phyloP scores from a whole-genome alignment of 495 filamentous ascomycete genomes.

The Geopyxis carbonaria region DNA sequence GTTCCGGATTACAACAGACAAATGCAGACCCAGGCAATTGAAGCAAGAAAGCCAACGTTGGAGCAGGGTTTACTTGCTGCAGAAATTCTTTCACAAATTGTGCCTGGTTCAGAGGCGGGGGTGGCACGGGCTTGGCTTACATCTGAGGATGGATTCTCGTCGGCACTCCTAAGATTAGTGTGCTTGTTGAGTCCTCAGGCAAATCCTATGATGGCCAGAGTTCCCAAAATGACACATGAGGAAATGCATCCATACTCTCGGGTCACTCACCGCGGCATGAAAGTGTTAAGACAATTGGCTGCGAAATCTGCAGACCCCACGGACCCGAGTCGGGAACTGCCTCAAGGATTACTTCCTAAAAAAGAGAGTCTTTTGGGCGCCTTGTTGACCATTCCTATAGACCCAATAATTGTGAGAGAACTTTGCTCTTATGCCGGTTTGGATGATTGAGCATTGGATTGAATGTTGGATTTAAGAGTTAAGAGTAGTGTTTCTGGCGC shows the following conservation, averaged over 20 bases:
- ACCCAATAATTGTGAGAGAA: constrained; percentile 48
- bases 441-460: constrained; percentile 29
- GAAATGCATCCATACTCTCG: constrained; percentile 29
- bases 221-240: constrained; percentile 26
- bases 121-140: constrained; percentile 71
- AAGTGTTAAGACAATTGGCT: constrained; percentile 48
- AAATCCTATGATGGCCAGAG: constrained; percentile 25
- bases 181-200: constrained; percentile 49
- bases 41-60: constrained; percentile 67
- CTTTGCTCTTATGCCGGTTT: constrained; percentile 54
- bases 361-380: constrained; percentile 55
- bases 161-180: constrained; percentile 56
- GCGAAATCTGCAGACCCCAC: constrained; percentile 55
- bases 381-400: constrained; percentile 43
- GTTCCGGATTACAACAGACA: constrained; percentile 47
- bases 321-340: constrained; percentile 34
- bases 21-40: constrained; percentile 43
- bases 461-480: constrained; percentile 5
- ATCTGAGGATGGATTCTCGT: constrained; percentile 69
- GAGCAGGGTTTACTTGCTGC: constrained; percentile 85
- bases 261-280: constrained; percentile 53
- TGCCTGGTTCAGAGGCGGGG: constrained; percentile 49
- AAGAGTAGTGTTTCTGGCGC: constrained; percentile 1
- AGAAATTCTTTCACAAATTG: constrained; percentile 65
- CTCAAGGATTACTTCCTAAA: constrained; percentile 46